These are phyloP conservation scores for Dactylorhiza incarnata DNA, from an alignment of 106 monocot genomes.

Conservation along the genomic window DNA sequence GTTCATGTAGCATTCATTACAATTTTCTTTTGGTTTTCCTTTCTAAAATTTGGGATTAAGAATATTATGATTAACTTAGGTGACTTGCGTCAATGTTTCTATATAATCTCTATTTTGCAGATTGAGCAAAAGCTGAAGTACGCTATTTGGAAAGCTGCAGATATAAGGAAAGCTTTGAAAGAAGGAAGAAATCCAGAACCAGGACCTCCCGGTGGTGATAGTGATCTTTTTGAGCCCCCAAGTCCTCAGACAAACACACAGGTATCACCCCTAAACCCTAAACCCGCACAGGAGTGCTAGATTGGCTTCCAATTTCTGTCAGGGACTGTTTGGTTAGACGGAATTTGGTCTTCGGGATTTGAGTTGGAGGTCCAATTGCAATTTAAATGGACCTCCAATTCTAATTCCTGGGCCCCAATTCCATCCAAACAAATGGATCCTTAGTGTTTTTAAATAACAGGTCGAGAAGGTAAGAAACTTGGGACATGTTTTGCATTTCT, in stretches of 20 bases:
- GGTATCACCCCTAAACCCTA: no score
- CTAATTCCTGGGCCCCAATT: no score
- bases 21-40: not conserved
- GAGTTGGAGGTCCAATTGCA: no score
- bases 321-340: not conserved
- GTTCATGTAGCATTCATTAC: conserved; percentile 11
- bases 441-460: no score
- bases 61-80: not conserved
- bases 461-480: not conserved
- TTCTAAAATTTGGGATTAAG: not conserved
- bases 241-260: conserved; percentile 19
- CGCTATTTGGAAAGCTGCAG: conserved; percentile 75
- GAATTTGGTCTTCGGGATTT: no score
- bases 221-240: conserved; percentile 31
- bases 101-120: conserved; percentile 15
- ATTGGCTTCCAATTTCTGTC: not conserved
- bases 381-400: no score
- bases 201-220: conserved; percentile 62
- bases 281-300: no score
- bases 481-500: not conserved
- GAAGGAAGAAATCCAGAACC: conserved; percentile 66
- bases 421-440: no score
- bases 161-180: conserved; percentile 70
- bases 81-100: not conserved
- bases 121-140: conserved; percentile 77